These are phyloP conservation scores for Erucastrum elatum DNA, from an alignment of 345 rosid genomes.

Conservation along the genomic window DNA sequence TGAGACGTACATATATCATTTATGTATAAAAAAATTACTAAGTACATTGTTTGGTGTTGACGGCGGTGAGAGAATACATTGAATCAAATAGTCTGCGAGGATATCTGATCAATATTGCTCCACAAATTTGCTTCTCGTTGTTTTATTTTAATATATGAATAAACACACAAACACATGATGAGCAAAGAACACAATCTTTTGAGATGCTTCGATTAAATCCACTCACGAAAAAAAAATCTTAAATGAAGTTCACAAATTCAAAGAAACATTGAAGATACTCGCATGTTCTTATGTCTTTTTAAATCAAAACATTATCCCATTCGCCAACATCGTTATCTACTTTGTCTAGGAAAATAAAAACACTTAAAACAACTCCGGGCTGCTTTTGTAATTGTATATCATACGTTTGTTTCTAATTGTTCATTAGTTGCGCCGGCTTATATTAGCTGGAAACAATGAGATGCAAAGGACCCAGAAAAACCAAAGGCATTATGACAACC, in stretches of 20 bases:
- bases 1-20: not conserved
- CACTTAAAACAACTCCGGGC: not conserved
- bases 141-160: not conserved
- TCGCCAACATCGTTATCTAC: slow-evolving; percentile 39
- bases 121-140: slow-evolving; percentile 26
- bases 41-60: slow-evolving; percentile 37
- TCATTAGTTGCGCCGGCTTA: slow-evolving; percentile 22
- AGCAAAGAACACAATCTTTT: slow-evolving; percentile 25
- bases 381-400: slow-evolving; percentile 19
- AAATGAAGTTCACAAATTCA: slow-evolving; percentile 31
- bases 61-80: slow-evolving; percentile 33
- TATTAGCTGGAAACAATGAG: slow-evolving; percentile 31
- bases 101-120: slow-evolving; percentile 30
- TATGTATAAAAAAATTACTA: slow-evolving; percentile 14
- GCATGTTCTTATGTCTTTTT: slow-evolving; percentile 37
- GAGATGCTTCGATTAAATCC: slow-evolving; percentile 31
- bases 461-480: not conserved
- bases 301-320: slow-evolving; percentile 22
- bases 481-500: slow-evolving; percentile 30
- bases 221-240: slow-evolving; percentile 6
- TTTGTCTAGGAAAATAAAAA: slow-evolving; percentile 30
- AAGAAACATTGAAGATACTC: slow-evolving; percentile 30
- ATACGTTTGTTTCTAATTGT: slow-evolving; percentile 3
- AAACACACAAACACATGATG: slow-evolving; percentile 18
- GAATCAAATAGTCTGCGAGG: slow-evolving; percentile 33